Base-by-base conservation (phyloP, 345 rosid species). In the Psidium friedrichsthalianum region DNA sequence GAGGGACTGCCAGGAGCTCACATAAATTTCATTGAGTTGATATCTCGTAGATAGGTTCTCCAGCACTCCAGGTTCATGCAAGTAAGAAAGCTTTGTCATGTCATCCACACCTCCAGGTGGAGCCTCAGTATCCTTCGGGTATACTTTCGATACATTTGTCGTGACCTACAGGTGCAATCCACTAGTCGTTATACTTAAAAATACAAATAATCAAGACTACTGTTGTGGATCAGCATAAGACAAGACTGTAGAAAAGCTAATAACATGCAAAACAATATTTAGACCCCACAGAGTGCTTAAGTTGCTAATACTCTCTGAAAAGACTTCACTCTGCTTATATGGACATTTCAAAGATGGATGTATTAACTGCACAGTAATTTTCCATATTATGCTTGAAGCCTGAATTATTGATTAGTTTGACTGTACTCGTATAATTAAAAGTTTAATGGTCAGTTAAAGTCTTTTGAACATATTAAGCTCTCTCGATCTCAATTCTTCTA, bases 11-110 rank as follows among this genome's bases (percentile, higher is more conserved):
- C 47, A 36, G 47, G 18, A 54, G 86, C 94, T 93, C 87, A 96
- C 99, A 82, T 96, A 96, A 47, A 96, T 96, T 87, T 95, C 97
- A 85, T 96, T 95, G 76, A 95, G 96, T 89, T 95, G 96, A 89
- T 96, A 96, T 94, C 99, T 93, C 51, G 93, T 83, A 56, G 94
- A 89, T 88, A 96, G 89, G 87, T 96, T 96, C 83, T 91, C 91
- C 74, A 96, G 87, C 86, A 96, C 99, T 87, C 98, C 99, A 6
- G 99, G 99, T 89, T 96, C 99, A 69, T 96, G 99, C 92, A 96
- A 90, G 88, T 96, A 96, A 58, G 98, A 94, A 84, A 96, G 94
- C 91, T 93, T 95, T 64, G 98, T 95, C 99, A 96, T 96, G 92
- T 96, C 99, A 94, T 96, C 98, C 11, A 94, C 97, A 87, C 99